Evolutionary conservation across 2,329 filamentous ascomycete genomes (phyloP), one percentile per base, ranked within the genome.

Genomic region (Claviceps paspali): DNA sequence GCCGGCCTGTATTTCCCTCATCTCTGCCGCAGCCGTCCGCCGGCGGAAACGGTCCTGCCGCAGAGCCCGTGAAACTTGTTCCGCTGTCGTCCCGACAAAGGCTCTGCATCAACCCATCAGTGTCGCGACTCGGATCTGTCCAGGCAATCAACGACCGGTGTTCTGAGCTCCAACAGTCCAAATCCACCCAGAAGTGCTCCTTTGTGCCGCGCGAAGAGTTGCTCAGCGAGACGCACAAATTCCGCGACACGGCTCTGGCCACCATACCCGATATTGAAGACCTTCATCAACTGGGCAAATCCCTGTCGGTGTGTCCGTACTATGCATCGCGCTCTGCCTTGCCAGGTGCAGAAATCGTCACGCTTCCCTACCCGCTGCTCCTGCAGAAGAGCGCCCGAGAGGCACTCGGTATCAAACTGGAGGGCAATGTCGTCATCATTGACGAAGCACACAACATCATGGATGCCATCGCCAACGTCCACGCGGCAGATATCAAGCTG

Each of bases 391-490:
- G 77, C 4, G 87, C 91, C 0, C 70, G 91, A 34, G 87, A 96
- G 42, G 86, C 91, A 0, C 67, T 98, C 0, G 80, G 82, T 0
- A 76, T 98, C 30, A 88, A 81, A 18, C 60, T 98, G 7, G 86
- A 92, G 48, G 76, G 78, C 5, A 91, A 93, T 50, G 68, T 98
- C 0, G 77, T 98, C n/a, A 82, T 98, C 19, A 83, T 98, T 33
- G 91, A 98, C 47, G 91, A 98, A 62, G 91, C 91, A 0, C 91
- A 98, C 54, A 98, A 98, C 52, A 73, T 98, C 36, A 94, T 95
- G 80, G 87, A 95, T 54, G 86, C 88, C 0, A 84, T 98, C 32
- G 74, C 84, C 12, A 80, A 78, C 32, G 91, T 94, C 24, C 78
- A 95, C 53, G 87, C 87, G 0, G 75, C 84, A 0, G 75, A 82